phyloP scores from a whole-genome alignment of 192 early-diverging fungal genomes.

The Mycoemilia scoparia region DNA sequence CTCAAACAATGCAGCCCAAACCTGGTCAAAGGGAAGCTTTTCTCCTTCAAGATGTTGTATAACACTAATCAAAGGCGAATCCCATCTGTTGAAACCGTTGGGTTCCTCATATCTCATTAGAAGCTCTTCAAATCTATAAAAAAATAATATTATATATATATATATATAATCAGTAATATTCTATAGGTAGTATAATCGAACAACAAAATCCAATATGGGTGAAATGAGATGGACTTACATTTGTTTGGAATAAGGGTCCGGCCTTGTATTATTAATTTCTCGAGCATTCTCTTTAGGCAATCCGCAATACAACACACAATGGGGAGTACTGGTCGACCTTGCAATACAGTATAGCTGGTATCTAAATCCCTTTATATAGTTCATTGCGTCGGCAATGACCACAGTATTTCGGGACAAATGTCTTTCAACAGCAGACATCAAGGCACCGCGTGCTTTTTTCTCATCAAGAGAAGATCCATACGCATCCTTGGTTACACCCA shows the following conservation, averaged over 20 bases:
- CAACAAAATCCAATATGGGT: too few relatives aligned
- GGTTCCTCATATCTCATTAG: slow-evolving; percentile 88
- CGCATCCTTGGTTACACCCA: slow-evolving; percentile 37
- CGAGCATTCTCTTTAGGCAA: slow-evolving; percentile 33
- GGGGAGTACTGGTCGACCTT: slow-evolving; percentile 66
- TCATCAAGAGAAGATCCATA: slow-evolving; percentile 53
- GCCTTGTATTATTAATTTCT: slow-evolving; percentile 30
- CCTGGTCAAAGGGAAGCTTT: slow-evolving; percentile 37
- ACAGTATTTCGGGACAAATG: slow-evolving; percentile 63
- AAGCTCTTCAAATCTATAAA: slow-evolving; percentile 56
- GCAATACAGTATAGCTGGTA: slow-evolving; percentile 91
- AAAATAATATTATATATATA: too few relatives aligned
- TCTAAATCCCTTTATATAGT: slow-evolving; percentile 97
- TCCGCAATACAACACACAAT: slow-evolving; percentile 64
- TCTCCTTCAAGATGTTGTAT: slow-evolving; percentile 43
- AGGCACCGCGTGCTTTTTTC: slow-evolving; percentile 67
- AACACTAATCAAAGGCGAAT: slow-evolving; percentile 85
- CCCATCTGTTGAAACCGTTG: slow-evolving; percentile 77
- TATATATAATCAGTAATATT: background rate
- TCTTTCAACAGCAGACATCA: slow-evolving; percentile 83
- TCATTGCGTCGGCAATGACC: slow-evolving; percentile 83
- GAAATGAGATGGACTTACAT: slow-evolving; percentile 24
- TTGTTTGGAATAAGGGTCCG: too few relatives aligned
- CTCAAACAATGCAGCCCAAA: slow-evolving; percentile 59
- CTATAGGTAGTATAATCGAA: too few relatives aligned